Base-by-base conservation (phyloP, 345 rosid genomes). In the Ailanthus altissimus region DNA sequence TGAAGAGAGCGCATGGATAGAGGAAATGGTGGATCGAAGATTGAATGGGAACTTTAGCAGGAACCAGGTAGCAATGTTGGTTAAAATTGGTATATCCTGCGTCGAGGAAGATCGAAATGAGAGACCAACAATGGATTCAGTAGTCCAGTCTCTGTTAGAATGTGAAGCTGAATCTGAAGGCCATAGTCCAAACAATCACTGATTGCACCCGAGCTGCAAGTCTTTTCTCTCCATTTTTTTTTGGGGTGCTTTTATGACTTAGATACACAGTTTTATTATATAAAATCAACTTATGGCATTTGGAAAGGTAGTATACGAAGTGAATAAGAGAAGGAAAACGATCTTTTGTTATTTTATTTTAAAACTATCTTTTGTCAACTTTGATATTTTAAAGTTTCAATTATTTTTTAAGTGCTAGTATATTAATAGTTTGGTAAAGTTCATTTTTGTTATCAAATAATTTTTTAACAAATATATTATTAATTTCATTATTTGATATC, bases 121-220 rank as follows among this genome's bases (percentile, higher is more conserved):
- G 75, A 83, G 87, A 64, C 89, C 87, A 32, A 68, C 84, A 5
- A 82, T 80, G 89, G 84, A 80, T 77, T 74, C 80, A 23, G 73
- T 74, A 57, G 85, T 78, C 57, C 73, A 79, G 66, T 56, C 77
- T 58, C 74, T 84, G 46, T 63, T 81, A 68, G 80, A 81, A 63
- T 72, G 68, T 40, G 72, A 49, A 26, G 79, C 72, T 73, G 80
- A 74, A 23, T 28, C 74, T 61, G 50, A 58, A 68, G 58, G 28
- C 16, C 53, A 1, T 10, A 18, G 5, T 47, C 26, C 62, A 5
- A 59, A 15, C 8, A 2, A 16, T 32, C 38, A 53, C 16, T 69
- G n/a, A 54, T 13, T 14, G 15, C 61, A 46, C 46, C 36, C 26
- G 2, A 74, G 57, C 54, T 73, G 23, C 8, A 46, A 32, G 47